These are phyloP conservation scores for Zancudomyces culisetae DNA, from an alignment of 371 early-diverging fungal genomes.

Conservation along the genomic window DNA sequence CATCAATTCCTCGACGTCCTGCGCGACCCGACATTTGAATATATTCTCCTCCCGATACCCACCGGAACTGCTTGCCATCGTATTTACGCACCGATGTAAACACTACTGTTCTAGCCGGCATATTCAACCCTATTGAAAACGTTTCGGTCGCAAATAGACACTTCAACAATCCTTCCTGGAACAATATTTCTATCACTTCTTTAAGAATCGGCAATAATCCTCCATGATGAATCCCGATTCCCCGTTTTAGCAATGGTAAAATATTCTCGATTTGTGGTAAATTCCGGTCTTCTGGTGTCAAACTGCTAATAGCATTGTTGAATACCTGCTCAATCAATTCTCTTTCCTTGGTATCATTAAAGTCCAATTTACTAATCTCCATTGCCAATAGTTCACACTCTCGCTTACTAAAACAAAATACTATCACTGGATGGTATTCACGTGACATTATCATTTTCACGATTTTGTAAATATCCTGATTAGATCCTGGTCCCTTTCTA, in stretches of 20 bases:
- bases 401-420: conserved; percentile 93
- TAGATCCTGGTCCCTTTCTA: conserved; percentile 33
- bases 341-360: conserved; percentile 77
- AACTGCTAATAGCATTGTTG: conserved; percentile 73
- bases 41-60: conserved; percentile 95
- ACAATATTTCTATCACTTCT: conserved; percentile 98
- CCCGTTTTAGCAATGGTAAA: conserved; percentile 83
- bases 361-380: conserved; percentile 82
- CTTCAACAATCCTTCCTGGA: conserved; percentile 96
- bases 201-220: conserved; percentile 98
- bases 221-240: conserved; percentile 99
- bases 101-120: conserved; percentile 99
- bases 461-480: conserved; percentile 84
- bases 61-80: conserved; percentile 81
- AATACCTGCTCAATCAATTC: conserved; percentile 80
- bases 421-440: conserved; percentile 96
- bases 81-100: conserved; percentile 96
- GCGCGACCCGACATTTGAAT: conserved; percentile 99
- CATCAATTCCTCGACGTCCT: conserved; percentile 95
- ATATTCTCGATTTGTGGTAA: conserved; percentile 92
- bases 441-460: conserved; percentile 85
- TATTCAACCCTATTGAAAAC: conserved; percentile 99
- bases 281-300: conserved; percentile 85
- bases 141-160: conserved; percentile 99
- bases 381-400: conserved; percentile 93